These are phyloP conservation scores for Vanilla planifolia DNA, from an alignment of 106 monocot species.

Conservation along the genomic window DNA sequence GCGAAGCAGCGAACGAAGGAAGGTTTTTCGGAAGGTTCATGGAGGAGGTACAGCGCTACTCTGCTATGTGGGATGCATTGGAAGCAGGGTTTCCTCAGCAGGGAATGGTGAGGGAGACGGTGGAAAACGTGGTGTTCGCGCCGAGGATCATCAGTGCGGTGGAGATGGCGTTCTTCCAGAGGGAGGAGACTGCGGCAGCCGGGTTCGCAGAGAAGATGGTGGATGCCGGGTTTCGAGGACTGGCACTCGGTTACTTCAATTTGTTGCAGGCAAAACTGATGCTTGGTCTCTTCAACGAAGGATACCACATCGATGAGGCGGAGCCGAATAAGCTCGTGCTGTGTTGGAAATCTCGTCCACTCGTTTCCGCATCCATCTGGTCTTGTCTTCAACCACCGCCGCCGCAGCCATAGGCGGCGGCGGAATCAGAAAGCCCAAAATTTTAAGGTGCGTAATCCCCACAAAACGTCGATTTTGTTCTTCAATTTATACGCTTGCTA, in stretches of 20 bases:
- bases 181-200: conserved; percentile 8
- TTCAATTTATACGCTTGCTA: too few relatives aligned
- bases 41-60: conserved; percentile 26
- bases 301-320: conserved; percentile 23
- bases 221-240: conserved; percentile 8
- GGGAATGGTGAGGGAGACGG: conserved; percentile 18
- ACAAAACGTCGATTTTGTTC: too few relatives aligned
- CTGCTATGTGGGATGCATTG: conserved; percentile 30
- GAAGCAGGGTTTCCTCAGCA: conserved; percentile 33
- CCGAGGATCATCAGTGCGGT: conserved; percentile 24
- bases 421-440: too few relatives aligned
- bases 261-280: conserved; percentile 24
- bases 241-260: conserved; percentile 31
- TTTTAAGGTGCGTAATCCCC: too few relatives aligned
- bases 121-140: conserved; percentile 25
- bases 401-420: background rate
- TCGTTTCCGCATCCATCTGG: conserved; percentile 33
- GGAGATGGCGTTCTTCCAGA: conserved; percentile 3
- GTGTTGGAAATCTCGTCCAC: conserved; percentile 22
- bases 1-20: background rate
- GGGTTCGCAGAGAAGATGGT: conserved; percentile 27
- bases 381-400: conserved; percentile 10
- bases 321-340: conserved; percentile 31
- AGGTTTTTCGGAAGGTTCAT: conserved; percentile 16
- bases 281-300: conserved; percentile 35